Conservation (phyloP, 1,284 basidiomycete genomes). For the Leccinum solheimii region DNA sequence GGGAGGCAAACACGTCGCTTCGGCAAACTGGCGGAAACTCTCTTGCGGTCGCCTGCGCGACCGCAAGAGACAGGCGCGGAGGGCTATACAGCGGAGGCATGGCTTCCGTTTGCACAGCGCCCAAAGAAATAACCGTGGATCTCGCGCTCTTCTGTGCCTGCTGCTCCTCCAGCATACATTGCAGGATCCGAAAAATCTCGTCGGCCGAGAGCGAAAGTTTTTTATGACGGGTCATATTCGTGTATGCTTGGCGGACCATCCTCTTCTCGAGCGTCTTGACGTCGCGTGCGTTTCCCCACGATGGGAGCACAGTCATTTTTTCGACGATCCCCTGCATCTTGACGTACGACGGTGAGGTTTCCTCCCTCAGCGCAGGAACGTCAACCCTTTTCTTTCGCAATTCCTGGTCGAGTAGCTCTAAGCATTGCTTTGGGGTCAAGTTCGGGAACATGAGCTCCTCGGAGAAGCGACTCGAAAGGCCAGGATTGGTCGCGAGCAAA, state of each 20-base stretch:
- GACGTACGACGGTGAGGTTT: slow-evolving; percentile 31
- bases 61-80: not conserved
- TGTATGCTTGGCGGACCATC: not conserved
- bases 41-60: too few relatives aligned
- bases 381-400: not conserved
- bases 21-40: not conserved
- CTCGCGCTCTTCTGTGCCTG: not conserved
- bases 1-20: not conserved
- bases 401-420: slow-evolving; percentile 43
- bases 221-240: slow-evolving; percentile 36
- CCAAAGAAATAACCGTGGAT: not conserved
- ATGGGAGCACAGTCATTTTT: slow-evolving; percentile 45
- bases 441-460: slow-evolving; percentile 56
- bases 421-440: slow-evolving; percentile 47
- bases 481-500: slow-evolving; percentile 56
- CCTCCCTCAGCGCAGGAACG: slow-evolving; percentile 40
- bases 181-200: slow-evolving; percentile 20
- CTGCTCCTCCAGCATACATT: slow-evolving; percentile 25
- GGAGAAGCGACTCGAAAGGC: slow-evolving; percentile 64
- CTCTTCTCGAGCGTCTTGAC: slow-evolving; percentile 52
- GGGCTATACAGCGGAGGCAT: not conserved
- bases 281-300: slow-evolving; percentile 68
- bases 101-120: not conserved
- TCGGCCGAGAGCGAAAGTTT: slow-evolving; percentile 30
- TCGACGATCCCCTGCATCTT: slow-evolving; percentile 41